phyloP scores from a whole-genome alignment of 805 yeast species.

The Starmerella khaoyaiensis region DNA sequence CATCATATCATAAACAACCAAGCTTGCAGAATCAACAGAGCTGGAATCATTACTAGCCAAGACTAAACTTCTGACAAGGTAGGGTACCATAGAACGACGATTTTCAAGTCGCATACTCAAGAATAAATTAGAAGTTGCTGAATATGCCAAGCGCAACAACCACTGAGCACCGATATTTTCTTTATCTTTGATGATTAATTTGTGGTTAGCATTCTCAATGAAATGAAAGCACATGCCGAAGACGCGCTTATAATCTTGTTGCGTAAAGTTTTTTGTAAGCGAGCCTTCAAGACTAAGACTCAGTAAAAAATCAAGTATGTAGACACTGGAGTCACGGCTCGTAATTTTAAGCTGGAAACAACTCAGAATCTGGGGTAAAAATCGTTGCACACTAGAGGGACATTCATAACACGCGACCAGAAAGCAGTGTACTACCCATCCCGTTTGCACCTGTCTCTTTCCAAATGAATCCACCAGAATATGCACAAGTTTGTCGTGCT shows the following conservation, averaged over 20 bases:
- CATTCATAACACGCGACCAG: slow-evolving; percentile 70
- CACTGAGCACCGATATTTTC: slow-evolving; percentile 41
- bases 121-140: slow-evolving; percentile 60
- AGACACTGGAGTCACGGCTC: slow-evolving; percentile 53
- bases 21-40: slow-evolving; percentile 37
- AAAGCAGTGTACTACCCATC: slow-evolving; percentile 64
- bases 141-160: slow-evolving; percentile 49
- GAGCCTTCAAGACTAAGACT: slow-evolving; percentile 54
- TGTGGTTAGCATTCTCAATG: slow-evolving; percentile 56
- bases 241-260: slow-evolving; percentile 64
- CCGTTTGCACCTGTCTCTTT: slow-evolving; percentile 51
- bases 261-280: slow-evolving; percentile 56
- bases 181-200: slow-evolving; percentile 9
- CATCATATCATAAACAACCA: slow-evolving; percentile 56
- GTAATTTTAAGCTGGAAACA: slow-evolving; percentile 64
- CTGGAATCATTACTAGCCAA: slow-evolving; percentile 29
- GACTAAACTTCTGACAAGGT: slow-evolving; percentile 45
- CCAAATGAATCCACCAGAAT: slow-evolving; percentile 49
- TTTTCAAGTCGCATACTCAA: slow-evolving; percentile 47
- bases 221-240: slow-evolving; percentile 75
- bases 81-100: slow-evolving; percentile 48
- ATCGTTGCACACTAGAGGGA: slow-evolving; percentile 59
- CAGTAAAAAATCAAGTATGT: slow-evolving; percentile 60
- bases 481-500: slow-evolving; percentile 50
- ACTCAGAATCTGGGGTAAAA: slow-evolving; percentile 53